These are phyloP conservation scores for Colletotrichum lentis DNA, from an alignment of 2,329 filamentous ascomycete genomes.

Conservation along the genomic window DNA sequence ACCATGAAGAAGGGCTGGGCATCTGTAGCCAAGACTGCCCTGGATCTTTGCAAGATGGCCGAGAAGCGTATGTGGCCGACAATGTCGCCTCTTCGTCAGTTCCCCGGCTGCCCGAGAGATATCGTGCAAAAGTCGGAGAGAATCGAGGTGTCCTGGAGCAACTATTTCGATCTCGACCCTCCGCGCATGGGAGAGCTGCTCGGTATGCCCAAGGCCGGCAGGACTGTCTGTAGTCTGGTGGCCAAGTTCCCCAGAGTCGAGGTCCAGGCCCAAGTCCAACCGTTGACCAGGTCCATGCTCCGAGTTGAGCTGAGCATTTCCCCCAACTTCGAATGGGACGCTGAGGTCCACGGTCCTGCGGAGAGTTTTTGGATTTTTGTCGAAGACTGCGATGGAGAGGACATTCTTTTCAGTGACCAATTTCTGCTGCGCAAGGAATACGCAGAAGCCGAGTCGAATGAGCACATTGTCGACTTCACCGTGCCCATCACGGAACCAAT, in stretches of 20 bases:
- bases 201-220: slow-evolving; percentile 87
- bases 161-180: slow-evolving; percentile 95
- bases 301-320: slow-evolving; percentile 89
- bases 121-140: slow-evolving; percentile 92
- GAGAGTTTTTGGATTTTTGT: slow-evolving; percentile 98
- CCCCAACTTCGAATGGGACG: slow-evolving; percentile 96
- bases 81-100: slow-evolving; percentile 95
- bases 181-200: slow-evolving; percentile 95
- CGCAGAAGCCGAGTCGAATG: slow-evolving; percentile 83
- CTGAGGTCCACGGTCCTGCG: slow-evolving; percentile 82
- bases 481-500: slow-evolving; percentile 97
- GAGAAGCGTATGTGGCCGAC: slow-evolving; percentile 99
- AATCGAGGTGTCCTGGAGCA: slow-evolving; percentile 92
- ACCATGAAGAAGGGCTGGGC: slow-evolving; percentile 97
- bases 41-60: slow-evolving; percentile 98
- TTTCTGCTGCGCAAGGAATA: slow-evolving; percentile 93
- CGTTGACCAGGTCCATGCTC: slow-evolving; percentile 92
- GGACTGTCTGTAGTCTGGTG: slow-evolving; percentile 84
- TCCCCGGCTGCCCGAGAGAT: slow-evolving; percentile 81
- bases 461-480: slow-evolving; percentile 95
- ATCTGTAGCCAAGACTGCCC: slow-evolving; percentile 86
- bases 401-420: slow-evolving; percentile 92
- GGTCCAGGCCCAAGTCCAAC: slow-evolving; percentile 91
- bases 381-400: slow-evolving; percentile 96
- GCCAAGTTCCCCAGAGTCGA: slow-evolving; percentile 93